These are phyloP conservation scores for Saturnispora serradocipensis DNA, from an alignment of 805 yeast species.

Conservation along the genomic window DNA sequence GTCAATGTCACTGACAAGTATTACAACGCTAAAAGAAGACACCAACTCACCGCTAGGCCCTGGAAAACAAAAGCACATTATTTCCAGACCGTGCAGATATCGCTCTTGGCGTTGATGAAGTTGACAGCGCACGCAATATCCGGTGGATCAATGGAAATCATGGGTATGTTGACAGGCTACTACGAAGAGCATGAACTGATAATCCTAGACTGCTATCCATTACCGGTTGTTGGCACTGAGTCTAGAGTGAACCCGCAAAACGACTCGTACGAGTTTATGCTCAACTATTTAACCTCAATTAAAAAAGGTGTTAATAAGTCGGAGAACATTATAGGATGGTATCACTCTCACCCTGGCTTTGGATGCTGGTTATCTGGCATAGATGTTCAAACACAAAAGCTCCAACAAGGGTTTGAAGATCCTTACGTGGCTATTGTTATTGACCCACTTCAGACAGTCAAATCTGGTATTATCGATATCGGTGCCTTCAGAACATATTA, in stretches of 20 bases:
- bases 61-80: conserved; percentile 53
- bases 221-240: conserved; percentile 95
- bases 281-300: conserved; percentile 56
- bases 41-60: conserved; percentile 28
- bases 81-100: conserved; percentile 53
- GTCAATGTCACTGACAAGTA: neutral
- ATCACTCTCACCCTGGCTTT: conserved; percentile 93
- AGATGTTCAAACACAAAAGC: conserved; percentile 80
- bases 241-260: conserved; percentile 90
- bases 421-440: conserved; percentile 85
- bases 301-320: conserved; percentile 36
- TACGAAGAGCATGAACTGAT: conserved; percentile 43
- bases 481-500: conserved; percentile 79
- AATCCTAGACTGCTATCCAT: conserved; percentile 71
- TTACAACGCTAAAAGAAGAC: neutral
- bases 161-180: conserved; percentile 91
- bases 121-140: conserved; percentile 73
- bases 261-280: conserved; percentile 95
- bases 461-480: conserved; percentile 62
- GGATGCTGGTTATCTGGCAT: conserved; percentile 95
- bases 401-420: conserved; percentile 84
- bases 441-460: conserved; percentile 65
- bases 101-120: conserved; percentile 62
- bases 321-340: conserved; percentile 93
- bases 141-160: conserved; percentile 84